Base-by-base conservation (phyloP, 176 grass and related monocot species). In the Miscanthus lutarioriparius region DNA sequence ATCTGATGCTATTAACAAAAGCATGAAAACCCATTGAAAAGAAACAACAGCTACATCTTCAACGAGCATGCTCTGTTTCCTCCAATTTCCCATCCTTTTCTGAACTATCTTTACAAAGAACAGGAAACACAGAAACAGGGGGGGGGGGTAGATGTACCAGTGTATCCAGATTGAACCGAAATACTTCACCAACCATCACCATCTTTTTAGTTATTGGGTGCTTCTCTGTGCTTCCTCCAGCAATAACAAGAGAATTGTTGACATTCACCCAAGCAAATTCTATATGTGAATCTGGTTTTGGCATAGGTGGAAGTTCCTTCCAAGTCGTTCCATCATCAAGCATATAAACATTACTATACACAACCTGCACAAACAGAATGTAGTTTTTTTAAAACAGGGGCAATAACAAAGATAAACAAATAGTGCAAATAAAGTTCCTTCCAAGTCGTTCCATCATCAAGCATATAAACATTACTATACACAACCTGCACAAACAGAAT, bases 191-290 rank as follows among this genome's bases (percentile, higher is more conserved):
- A 85, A 98, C 96, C 59, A 98, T 84, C 5, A 91, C 86, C 89
- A 98, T 95, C 66, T 85, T 98, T 87, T 95, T 98, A 15, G 91
- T 92, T 64, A 90, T 77, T 74, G 96, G 96, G 65, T 98, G 96
- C 84, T 95, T 98, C 84, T 98, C 91, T 43, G 96, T 98, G 7
- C 87, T 98, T 53, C 96, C 96, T 54, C 96, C 96, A 81, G 74
- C 91, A 85, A 98, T 89, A 88, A 98, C 82, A 7, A 98, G 84
- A 65, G 96, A 98, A 83, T 95, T 98, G 43, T 95, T 95, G 43
- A 93, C 87, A 92, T 90, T 91, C 74, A 91, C 83, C 96, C 96
- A 95, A 83, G 96, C 96, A 88, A 98, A 98, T 87, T 98, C 96
- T 84, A 93, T 97, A 80, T 98, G 96, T 44, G 93, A 95, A 93